These are phyloP conservation scores for Monilinia vaccinii-corymbosi DNA, from an alignment of 2,329 filamentous ascomycete genomes.

Conservation along the genomic window DNA sequence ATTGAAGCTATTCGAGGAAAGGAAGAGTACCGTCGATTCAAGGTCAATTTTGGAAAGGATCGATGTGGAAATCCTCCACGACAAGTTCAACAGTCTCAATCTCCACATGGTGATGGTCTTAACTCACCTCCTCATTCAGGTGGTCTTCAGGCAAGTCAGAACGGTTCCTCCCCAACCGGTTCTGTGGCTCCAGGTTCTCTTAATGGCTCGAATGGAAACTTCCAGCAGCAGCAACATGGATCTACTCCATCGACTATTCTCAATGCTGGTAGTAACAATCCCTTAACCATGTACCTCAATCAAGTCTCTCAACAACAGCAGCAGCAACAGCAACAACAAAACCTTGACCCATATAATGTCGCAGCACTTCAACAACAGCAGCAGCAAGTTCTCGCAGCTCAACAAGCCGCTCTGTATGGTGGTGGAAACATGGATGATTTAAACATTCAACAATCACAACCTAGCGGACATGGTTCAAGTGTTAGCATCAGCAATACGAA, in stretches of 20 bases:
- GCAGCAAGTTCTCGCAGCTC: slow-evolving; percentile 59
- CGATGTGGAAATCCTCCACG: slow-evolving; percentile 93
- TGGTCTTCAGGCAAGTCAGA: slow-evolving; percentile 27
- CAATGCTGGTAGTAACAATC: slow-evolving; percentile 73
- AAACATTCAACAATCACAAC: slow-evolving; percentile 53
- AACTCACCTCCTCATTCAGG: slow-evolving; percentile 41
- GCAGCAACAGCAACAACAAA: slow-evolving; percentile 53
- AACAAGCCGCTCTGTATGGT: slow-evolving; percentile 75
- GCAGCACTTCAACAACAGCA: slow-evolving; percentile 50
- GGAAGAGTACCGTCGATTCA: slow-evolving; percentile 97
- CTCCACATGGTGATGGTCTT: slow-evolving; percentile 54
- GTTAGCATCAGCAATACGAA: slow-evolving; percentile 51
- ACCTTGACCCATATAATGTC: slow-evolving; percentile 36
- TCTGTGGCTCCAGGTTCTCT: slow-evolving; percentile 42
- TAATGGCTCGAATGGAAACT: slow-evolving; percentile 29
- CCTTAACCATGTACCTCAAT: slow-evolving; percentile 85
- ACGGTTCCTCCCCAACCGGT: slow-evolving; percentile 28
- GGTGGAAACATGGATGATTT: slow-evolving; percentile 51
- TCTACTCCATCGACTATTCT: slow-evolving; percentile 65
- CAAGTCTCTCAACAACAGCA: slow-evolving; percentile 65
- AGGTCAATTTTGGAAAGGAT: slow-evolving; percentile 99
- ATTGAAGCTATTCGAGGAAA: slow-evolving; percentile 92
- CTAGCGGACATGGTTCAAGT: slow-evolving; percentile 50
- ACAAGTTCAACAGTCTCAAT: slow-evolving; percentile 59
- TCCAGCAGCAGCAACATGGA: slow-evolving; percentile 10